Evolutionary conservation across 2,329 filamentous ascomycete genomes (phyloP).

Genomic region (Penicillium sp.): DNA sequence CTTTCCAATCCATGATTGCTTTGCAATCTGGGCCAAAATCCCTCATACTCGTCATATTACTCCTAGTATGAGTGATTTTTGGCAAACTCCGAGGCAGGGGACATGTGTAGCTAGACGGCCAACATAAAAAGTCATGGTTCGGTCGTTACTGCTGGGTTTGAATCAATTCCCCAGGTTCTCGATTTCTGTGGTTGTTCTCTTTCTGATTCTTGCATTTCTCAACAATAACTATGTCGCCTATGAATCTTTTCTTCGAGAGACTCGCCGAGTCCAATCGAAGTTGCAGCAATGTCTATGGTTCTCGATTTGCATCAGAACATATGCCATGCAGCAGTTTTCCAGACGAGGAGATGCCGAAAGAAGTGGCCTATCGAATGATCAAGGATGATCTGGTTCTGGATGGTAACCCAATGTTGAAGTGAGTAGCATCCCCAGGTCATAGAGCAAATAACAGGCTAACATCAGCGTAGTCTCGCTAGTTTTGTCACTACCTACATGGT

Average conservation of each 20-base stretch:
- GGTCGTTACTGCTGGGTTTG: too few species aligned
- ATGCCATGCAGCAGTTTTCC: constrained; percentile 2
- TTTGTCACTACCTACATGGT: not conserved
- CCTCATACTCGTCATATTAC: not conserved
- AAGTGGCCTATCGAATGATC: constrained; percentile 62
- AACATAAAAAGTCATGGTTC: not conserved
- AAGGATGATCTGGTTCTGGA: not conserved
- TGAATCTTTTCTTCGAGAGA: not conserved
- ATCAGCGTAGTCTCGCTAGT: not conserved
- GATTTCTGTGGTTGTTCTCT: not conserved
- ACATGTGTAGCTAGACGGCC: not conserved
- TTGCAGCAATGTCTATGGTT: constrained; percentile 11
- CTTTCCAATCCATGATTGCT: too few species aligned
- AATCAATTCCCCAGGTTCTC: not conserved
- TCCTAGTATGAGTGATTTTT: not conserved
- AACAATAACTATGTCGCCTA: not conserved
- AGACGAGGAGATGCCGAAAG: constrained; percentile 74
- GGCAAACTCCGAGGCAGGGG: not conserved
- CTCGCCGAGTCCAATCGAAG: not conserved
- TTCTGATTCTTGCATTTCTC: not conserved
- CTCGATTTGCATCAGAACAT: constrained; percentile 5
- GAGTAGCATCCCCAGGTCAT: not conserved
- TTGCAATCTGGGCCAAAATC: not conserved
- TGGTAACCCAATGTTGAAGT: not conserved
- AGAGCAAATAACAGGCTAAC: not conserved